These are phyloP conservation scores for Chaetomium cochliodes DNA, from an alignment of 495 filamentous ascomycete genomes.

Conservation along the genomic window DNA sequence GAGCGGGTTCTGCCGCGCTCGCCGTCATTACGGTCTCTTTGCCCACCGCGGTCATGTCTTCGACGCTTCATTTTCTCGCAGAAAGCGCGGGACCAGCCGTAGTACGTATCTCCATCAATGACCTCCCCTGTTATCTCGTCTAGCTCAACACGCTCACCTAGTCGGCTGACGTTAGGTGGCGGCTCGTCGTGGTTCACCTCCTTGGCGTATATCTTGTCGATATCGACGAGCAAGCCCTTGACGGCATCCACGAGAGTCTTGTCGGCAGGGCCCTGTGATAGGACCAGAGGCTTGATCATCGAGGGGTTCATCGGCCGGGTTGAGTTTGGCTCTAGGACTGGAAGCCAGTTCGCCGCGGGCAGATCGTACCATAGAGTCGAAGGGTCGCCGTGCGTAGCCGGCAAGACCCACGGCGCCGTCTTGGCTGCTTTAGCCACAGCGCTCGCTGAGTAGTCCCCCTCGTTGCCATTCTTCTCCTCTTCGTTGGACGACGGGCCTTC, in stretches of 20 bases:
- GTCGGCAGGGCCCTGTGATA: slow-evolving; percentile 70
- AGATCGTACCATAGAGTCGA: slow-evolving; percentile 79
- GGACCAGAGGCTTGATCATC: slow-evolving; percentile 70
- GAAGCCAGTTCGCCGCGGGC: slow-evolving; percentile 78
- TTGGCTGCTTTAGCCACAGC: slow-evolving; percentile 40
- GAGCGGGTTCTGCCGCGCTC: slow-evolving; percentile 36
- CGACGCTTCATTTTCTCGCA: slow-evolving; percentile 77
- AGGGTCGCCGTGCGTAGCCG: slow-evolving; percentile 72
- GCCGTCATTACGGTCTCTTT: slow-evolving; percentile 22
- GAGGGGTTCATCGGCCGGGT: slow-evolving; percentile 67
- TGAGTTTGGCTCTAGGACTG: slow-evolving; percentile 74
- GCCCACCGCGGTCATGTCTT: slow-evolving; percentile 37
- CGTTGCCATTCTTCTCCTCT: slow-evolving; percentile 2
- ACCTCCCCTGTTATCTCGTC: slow-evolving; percentile 63
- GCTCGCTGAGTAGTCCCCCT: slow-evolving; percentile 16
- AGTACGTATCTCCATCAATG: slow-evolving; percentile 67
- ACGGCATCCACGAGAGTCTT: slow-evolving; percentile 62
- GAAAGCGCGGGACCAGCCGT: slow-evolving; percentile 80
- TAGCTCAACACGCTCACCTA: slow-evolving; percentile 65
- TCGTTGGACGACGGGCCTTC: slow-evolving; percentile 39
- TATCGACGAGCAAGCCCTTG: slow-evolving; percentile 65
- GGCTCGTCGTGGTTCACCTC: slow-evolving; percentile 36
- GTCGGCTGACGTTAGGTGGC: slow-evolving; percentile 61
- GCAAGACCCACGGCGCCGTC: slow-evolving; percentile 67
- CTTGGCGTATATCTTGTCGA: slow-evolving; percentile 60